Evolutionary conservation across 768 basidiomycete species (phyloP).

Genomic region (Crepidotus variabilis): DNA sequence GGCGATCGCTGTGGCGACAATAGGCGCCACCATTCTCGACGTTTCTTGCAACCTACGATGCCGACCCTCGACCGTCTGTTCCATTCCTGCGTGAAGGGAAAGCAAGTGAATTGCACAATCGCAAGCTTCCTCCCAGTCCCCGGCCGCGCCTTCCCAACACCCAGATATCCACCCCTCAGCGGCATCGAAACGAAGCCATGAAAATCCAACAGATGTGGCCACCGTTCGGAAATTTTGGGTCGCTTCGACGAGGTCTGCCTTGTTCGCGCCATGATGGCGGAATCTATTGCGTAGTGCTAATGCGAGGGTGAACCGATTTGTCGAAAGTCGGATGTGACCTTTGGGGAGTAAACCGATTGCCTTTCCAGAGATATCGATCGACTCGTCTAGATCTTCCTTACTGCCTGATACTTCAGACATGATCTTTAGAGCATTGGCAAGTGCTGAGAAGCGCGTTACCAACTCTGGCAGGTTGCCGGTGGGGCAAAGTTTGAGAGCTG

Average conservation of each 20-base stretch:
- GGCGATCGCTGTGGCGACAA: background rate
- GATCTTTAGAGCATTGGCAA: background rate
- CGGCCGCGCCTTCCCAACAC: background rate
- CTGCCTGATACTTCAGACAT: background rate
- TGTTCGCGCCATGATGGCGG: background rate
- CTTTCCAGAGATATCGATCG: background rate
- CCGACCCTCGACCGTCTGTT: conserved; percentile 1
- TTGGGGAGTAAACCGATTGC: conserved; percentile 7
- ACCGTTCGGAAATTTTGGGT: background rate
- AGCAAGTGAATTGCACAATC: background rate
- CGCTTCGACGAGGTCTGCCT: background rate
- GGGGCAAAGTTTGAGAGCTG: background rate
- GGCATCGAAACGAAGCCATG: conserved; percentile 5
- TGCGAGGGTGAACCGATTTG: background rate
- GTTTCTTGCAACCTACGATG: conserved; percentile 1
- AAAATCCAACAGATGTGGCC: background rate
- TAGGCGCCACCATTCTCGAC: background rate
- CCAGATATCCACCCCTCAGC: background rate
- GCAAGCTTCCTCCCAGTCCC: background rate
- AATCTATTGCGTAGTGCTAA: background rate
- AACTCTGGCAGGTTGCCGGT: background rate
- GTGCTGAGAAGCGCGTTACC: background rate
- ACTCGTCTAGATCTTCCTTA: background rate
- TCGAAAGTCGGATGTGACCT: background rate
- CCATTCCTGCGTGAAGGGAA: conserved; percentile 1